phyloP scores from a whole-genome alignment of 805 yeast genomes.

The Yamadazyma endophytica region DNA sequence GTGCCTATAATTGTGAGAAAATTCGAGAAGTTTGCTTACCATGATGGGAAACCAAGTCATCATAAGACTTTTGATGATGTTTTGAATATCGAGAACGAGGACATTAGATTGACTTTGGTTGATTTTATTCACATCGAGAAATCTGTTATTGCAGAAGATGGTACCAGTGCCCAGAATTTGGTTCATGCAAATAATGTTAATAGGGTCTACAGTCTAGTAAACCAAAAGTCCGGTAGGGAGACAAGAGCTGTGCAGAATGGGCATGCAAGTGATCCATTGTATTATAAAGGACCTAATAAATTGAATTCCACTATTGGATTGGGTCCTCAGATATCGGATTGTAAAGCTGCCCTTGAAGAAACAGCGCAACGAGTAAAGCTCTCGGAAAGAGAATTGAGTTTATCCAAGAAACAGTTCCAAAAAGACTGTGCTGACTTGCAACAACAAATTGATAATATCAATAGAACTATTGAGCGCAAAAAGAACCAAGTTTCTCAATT shows the following conservation, averaged over 20 bases:
- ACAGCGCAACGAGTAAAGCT: too few relatives aligned
- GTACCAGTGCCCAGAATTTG: constrained; percentile 46
- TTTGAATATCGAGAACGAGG: constrained; percentile 50
- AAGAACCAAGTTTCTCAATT: constrained; percentile 26
- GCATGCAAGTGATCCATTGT: constrained; percentile 51
- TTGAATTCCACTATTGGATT: neutral
- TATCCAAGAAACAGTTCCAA: constrained; percentile 3
- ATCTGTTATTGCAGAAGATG: constrained; percentile 48
- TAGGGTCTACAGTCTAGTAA: constrained; percentile 39
- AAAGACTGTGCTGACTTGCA: constrained; percentile 7
- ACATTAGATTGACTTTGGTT: constrained; percentile 57
- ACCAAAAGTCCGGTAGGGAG: constrained; percentile 44
- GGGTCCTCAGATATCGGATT: constrained; percentile 17
- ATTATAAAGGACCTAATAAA: constrained; percentile 21
- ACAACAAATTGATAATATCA: neutral
- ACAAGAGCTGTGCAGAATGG: constrained; percentile 35
- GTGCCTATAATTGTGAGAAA: constrained; percentile 47
- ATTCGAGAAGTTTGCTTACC: constrained; percentile 55
- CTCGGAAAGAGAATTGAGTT: too few relatives aligned
- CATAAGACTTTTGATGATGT: constrained; percentile 57
- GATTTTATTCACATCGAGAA: constrained; percentile 61
- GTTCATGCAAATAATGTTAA: constrained; percentile 34
- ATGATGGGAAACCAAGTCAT: constrained; percentile 38
- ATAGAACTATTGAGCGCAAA: constrained; percentile 1
- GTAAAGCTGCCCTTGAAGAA: neutral